A percentile compares a stretch with the other conserved stretches of the same genome.
Conservation (phyloP, 805 yeast genomes). For the Tetrapisispora arboricola region DNA sequence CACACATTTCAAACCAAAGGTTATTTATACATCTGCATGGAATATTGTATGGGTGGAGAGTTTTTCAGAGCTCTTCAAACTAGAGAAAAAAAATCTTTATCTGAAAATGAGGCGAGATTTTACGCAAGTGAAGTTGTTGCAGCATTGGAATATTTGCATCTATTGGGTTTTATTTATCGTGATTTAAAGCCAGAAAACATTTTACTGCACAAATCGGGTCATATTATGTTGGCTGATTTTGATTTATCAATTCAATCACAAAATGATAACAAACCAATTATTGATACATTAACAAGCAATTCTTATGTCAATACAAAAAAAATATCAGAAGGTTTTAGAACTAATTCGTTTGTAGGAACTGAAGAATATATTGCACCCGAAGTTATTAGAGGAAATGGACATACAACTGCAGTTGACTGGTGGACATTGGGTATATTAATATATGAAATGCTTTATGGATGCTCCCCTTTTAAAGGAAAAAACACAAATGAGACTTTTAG, state of each 20-base stretch:
- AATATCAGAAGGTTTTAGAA: constrained; percentile 91
- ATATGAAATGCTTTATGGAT: constrained; percentile 93
- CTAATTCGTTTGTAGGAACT: constrained; percentile 97
- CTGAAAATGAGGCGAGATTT: constrained; percentile 81
- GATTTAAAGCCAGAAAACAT: constrained; percentile 97
- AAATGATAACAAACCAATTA: constrained; percentile 56
- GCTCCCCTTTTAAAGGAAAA: constrained; percentile 91
- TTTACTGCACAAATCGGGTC: constrained; percentile 89
- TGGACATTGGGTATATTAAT: constrained; percentile 95
- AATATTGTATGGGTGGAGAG: constrained; percentile 98
- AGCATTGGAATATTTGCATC: constrained; percentile 87
- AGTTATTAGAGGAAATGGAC: constrained; percentile 94
- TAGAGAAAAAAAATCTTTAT: constrained; percentile 70
- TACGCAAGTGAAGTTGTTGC: constrained; percentile 97
- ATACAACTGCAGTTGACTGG: constrained; percentile 98
- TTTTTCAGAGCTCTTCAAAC: constrained; percentile 94
- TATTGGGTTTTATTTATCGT: constrained; percentile 94
- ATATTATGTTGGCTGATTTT: constrained; percentile 94
- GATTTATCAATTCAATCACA: constrained; percentile 87
- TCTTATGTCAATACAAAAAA: constrained; percentile 69
- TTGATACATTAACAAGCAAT: constrained; percentile 14
- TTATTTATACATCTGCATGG: constrained; percentile 88
- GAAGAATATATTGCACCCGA: constrained; percentile 99
- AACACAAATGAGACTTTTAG: constrained; percentile 85
- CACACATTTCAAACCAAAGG: constrained; percentile 95